Evolutionary conservation across 2,329 filamentous ascomycete genomes (phyloP).

Genomic region (Phaeosphaeriaceae sp.): DNA sequence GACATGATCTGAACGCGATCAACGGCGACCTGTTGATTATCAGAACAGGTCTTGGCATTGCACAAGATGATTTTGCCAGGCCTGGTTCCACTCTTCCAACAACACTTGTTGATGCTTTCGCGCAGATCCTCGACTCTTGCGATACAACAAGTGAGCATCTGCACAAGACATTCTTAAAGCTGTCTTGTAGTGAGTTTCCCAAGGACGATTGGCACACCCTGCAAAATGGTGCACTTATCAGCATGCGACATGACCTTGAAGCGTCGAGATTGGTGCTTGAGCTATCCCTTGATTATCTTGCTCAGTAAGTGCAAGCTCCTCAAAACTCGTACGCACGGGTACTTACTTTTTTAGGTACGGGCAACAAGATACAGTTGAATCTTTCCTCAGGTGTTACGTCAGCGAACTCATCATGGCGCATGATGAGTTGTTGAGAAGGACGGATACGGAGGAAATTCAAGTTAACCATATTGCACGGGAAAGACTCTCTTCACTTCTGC

Average conservation of each 20-base stretch:
- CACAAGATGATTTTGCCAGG: conserved; percentile 40
- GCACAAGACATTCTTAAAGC: conserved; percentile 37
- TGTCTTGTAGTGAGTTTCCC: conserved; percentile 30
- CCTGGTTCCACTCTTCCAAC: conserved; percentile 23
- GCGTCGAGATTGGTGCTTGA: conserved; percentile 36
- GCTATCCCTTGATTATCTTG: conserved; percentile 37
- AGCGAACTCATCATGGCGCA: conserved; percentile 23
- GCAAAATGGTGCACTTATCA: conserved; percentile 22
- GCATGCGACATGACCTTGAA: conserved; percentile 33
- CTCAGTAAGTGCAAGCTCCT: conserved; percentile 26
- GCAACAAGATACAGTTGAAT: conserved; percentile 28
- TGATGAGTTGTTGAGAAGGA: conserved; percentile 31
- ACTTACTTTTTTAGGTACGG: conserved; percentile 20
- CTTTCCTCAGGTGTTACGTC: conserved; percentile 23
- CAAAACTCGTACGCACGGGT: not conserved
- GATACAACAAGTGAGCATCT: conserved; percentile 32
- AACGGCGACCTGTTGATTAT: conserved; percentile 41
- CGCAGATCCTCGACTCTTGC: conserved; percentile 40
- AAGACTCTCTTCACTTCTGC: conserved; percentile 28
- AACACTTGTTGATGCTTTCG: conserved; percentile 32
- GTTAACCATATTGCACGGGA: conserved; percentile 33
- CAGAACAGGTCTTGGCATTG: conserved; percentile 39
- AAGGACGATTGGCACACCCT: conserved; percentile 30
- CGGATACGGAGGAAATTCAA: conserved; percentile 32
- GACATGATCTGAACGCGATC: conserved; percentile 42